phyloP scores from a whole-genome alignment of 73 alveolate species.

The Paramecium bursaria region DNA sequence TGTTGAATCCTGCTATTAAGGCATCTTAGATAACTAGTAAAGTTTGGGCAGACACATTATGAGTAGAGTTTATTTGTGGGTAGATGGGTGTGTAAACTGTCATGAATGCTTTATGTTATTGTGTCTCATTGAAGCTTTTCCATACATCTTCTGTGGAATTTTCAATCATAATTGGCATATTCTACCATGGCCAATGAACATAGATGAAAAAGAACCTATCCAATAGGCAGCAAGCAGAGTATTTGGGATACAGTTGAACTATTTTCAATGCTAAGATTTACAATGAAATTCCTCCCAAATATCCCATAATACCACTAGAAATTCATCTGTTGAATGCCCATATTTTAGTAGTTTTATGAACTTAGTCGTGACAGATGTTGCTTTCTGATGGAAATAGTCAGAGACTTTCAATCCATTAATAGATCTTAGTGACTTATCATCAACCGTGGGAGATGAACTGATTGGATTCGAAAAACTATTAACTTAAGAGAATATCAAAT shows the following conservation, averaged over 20 bases:
- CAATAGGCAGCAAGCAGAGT: constrained; percentile 82
- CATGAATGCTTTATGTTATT: constrained; percentile 67
- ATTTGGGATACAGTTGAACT: constrained; percentile 88
- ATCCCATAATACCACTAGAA: constrained; percentile 93
- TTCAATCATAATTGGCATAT: constrained; percentile 84
- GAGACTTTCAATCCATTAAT: constrained; percentile 96
- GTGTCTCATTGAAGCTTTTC: constrained; percentile 73
- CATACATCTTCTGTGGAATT: constrained; percentile 81
- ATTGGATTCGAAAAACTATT: constrained; percentile 27
- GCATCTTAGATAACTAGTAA: constrained; percentile 85
- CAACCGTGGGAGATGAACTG: constrained; percentile 58
- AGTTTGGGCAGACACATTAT: constrained; percentile 87
- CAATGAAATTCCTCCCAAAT: constrained; percentile 97
- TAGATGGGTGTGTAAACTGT: constrained; percentile 95
- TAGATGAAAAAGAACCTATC: constrained; percentile 89
- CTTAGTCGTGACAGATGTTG: constrained; percentile 80
- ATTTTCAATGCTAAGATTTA: constrained; percentile 92
- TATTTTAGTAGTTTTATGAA: constrained; percentile 91
- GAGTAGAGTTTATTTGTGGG: constrained; percentile 95
- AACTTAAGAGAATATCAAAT: constrained; percentile 87
- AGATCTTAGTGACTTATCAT: constrained; percentile 84
- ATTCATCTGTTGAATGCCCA: constrained; percentile 98
- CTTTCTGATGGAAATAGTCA: constrained; percentile 77
- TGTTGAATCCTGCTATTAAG: constrained; percentile 80
- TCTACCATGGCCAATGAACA: constrained; percentile 93